These are phyloP conservation scores for Pelargonium exstipulatum DNA, from an alignment of 441 rosid genomes.

Conservation along the genomic window DNA sequence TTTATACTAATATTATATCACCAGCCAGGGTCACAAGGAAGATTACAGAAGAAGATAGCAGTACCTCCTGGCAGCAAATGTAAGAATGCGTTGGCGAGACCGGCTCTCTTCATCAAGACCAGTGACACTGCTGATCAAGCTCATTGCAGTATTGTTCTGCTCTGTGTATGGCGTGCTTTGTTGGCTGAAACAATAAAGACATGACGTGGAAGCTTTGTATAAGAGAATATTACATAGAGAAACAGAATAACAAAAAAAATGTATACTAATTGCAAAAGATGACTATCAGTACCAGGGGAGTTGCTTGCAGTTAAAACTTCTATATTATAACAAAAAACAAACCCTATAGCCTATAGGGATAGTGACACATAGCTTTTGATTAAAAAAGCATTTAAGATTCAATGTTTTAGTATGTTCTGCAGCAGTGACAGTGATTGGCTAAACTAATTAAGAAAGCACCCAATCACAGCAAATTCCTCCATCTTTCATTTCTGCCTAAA, in stretches of 20 bases:
- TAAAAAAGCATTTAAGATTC: too few species aligned
- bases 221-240: not conserved
- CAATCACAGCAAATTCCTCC: not conserved
- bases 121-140: constrained; percentile 74
- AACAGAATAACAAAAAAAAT: constrained; percentile 1
- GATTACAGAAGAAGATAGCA: constrained; percentile 2
- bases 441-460: not conserved
- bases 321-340: not conserved
- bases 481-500: too few species aligned
- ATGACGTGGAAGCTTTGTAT: not conserved
- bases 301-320: not conserved
- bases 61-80: constrained; percentile 97
- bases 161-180: constrained; percentile 46
- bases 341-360: not conserved
- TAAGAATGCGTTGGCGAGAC: constrained; percentile 91
- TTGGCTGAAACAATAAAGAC: constrained; percentile 44
- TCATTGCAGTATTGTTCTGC: constrained; percentile 77
- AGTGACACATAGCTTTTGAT: too few species aligned
- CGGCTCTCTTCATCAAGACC: constrained; percentile 90
- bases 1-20: not conserved
- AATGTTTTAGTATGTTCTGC: too few species aligned
- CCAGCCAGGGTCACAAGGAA: not conserved
- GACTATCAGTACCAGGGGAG: not conserved
- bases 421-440: too few species aligned
- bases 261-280: not conserved